Conservation (phyloP, 768 basidiomycete species). For the Lanmaoa pseudosensibilis region DNA sequence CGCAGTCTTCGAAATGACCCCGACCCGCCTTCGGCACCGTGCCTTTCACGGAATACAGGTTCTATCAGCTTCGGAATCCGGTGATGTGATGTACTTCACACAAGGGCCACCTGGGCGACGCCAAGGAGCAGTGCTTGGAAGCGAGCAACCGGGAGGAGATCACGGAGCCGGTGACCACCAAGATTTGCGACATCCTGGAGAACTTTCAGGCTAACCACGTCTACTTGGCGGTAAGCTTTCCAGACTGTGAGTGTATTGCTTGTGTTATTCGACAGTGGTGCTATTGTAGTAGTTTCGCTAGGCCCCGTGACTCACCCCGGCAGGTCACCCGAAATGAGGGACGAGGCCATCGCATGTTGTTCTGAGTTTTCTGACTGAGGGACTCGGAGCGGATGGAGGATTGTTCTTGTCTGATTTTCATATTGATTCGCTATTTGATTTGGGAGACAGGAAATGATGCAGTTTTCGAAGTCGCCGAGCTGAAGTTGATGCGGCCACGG, state of each 20-base stretch:
- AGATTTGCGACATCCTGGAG: not conserved
- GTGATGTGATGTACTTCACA: not conserved
- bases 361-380: too few species aligned
- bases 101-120: not conserved
- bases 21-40: too few species aligned
- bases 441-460: too few species aligned
- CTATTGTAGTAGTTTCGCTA: too few species aligned
- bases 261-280: not conserved
- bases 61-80: not conserved
- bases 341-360: too few species aligned
- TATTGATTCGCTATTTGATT: too few species aligned
- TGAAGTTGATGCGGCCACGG: too few species aligned
- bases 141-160: not conserved
- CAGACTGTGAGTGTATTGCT: not conserved
- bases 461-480: too few species aligned
- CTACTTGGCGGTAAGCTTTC: not conserved
- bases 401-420: too few species aligned
- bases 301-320: too few species aligned
- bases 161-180: not conserved
- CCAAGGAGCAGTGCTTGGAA: not conserved
- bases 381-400: too few species aligned
- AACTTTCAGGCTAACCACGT: not conserved
- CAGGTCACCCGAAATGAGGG: too few species aligned
- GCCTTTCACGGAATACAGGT: not conserved
- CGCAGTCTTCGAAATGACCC: not conserved